Evolutionary conservation across 495 filamentous ascomycete genomes (phyloP).

Genomic region (Lichenothelia convexa): DNA sequence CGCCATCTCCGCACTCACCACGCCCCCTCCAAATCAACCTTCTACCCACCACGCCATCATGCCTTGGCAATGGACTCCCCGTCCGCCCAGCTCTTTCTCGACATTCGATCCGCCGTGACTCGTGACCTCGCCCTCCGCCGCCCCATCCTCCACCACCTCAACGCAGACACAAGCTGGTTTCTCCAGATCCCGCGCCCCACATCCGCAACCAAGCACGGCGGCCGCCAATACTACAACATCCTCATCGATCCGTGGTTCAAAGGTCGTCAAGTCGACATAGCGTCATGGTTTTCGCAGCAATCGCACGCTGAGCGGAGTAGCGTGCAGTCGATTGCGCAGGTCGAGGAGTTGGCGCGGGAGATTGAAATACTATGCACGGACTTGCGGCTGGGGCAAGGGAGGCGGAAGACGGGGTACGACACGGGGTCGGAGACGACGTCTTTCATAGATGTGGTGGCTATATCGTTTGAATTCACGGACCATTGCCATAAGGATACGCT

Average conservation of each 20-base stretch:
- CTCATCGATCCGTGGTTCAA: slow-evolving; percentile 38
- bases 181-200: slow-evolving; percentile 32
- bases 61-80: background rate
- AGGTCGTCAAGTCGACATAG: slow-evolving; percentile 33
- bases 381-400: slow-evolving; percentile 4
- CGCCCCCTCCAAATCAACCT: no score
- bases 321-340: slow-evolving; percentile 21
- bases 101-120: slow-evolving; percentile 16
- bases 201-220: slow-evolving; percentile 11
- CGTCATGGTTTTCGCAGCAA: slow-evolving; percentile 35
- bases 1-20: no score
- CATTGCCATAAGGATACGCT: slow-evolving; percentile 38
- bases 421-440: slow-evolving; percentile 4
- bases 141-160: slow-evolving; percentile 36
- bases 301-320: slow-evolving; percentile 30
- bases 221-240: slow-evolving; percentile 30
- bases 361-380: slow-evolving; percentile 13
- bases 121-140: slow-evolving; percentile 20
- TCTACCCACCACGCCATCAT: no score
- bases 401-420: slow-evolving; percentile 2
- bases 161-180: slow-evolving; percentile 40
- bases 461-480: slow-evolving; percentile 40
- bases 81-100: slow-evolving; percentile 18
- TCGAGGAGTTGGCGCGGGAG: slow-evolving; percentile 17
- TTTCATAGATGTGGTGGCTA: slow-evolving; percentile 29